Base-by-base conservation (phyloP, 495 filamentous ascomycete species). In the Podospora appendiculata region DNA sequence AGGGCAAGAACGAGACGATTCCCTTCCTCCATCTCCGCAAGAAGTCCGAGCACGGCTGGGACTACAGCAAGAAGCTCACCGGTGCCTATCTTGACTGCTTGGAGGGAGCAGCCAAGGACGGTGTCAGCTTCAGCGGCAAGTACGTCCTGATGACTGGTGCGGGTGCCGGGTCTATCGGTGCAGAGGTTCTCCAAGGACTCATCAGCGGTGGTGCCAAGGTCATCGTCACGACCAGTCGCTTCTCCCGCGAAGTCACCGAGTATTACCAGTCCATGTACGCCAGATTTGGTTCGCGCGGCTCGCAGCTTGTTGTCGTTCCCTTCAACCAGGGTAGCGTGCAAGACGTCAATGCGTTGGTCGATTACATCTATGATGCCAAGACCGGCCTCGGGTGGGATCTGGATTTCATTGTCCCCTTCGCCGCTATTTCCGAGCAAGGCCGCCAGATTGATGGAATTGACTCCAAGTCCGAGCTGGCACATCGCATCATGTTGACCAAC, bases 241-340 rank as follows among this genome's bases (percentile, higher is more conserved):
- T 90, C 78, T 97, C 94, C 2, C 89, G 89, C 38, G 87, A 96
- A 64, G 93, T 97, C 47, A 99, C 94, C 19, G 94, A 99, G 73
- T 97, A 97, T 74, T 99, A 97, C 73, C 93, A 97, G 73, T 84
- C 87, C 42, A 97, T 99, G 90, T 99, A 97, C 66, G 84, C 91
- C 56, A 85, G 90, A 44, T 95, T 84, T 61, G 93, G 93, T 59
- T 86, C 88, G 45, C 89, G 89, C 55, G 93, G 94, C 53, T 97
- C 93, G 50, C 90, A 97, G 70, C 81, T 99, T 17, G 88, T 97
- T 41, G 94, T 99, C 32, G 94, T 97, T 40, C 93, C 93, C 12
- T 99, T 97, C 79, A 99, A 99, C 67, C 92, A 96, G 71, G 93
- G 92, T 47, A 96, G 90, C 70, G 91, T 95, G 68, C 92, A 97